phyloP scores from a whole-genome alignment of 345 rosid species.

The Salix dunnii region DNA sequence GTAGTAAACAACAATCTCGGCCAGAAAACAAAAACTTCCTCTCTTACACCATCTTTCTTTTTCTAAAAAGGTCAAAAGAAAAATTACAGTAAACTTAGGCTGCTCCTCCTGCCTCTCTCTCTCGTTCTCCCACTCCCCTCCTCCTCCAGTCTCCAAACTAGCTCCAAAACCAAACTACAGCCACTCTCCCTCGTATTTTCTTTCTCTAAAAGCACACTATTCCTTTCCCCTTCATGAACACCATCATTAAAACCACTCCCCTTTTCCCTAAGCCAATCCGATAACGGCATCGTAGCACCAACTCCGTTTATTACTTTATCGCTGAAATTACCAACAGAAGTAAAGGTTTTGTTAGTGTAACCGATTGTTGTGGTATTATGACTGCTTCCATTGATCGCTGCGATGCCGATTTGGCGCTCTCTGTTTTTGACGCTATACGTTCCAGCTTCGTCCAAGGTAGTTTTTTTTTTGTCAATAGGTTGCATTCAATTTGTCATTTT shows the following conservation, averaged over 20 bases:
- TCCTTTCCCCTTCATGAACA: neutral
- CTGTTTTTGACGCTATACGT: conserved; percentile 88
- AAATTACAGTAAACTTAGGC: neutral
- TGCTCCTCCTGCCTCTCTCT: conserved; percentile 8
- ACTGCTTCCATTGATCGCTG: conserved; percentile 59
- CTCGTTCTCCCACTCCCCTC: conserved; percentile 43
- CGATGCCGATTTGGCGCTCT: conserved; percentile 72
- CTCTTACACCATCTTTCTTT: neutral
- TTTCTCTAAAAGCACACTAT: neutral
- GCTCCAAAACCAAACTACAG: conserved; percentile 2
- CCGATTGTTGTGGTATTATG: conserved; percentile 57
- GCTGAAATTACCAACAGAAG: conserved; percentile 23
- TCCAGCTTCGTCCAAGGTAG: conserved; percentile 75
- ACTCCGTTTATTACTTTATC: conserved; percentile 33
- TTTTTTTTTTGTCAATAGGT: neutral
- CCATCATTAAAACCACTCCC: conserved; percentile 26
- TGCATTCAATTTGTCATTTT: neutral
- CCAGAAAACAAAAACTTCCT: neutral
- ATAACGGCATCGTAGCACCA: conserved; percentile 22
- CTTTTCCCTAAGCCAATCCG: conserved; percentile 29
- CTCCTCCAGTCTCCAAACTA: conserved; percentile 21
- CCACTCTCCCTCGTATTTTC: conserved; percentile 29
- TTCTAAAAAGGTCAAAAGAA: neutral
- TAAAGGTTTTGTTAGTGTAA: conserved; percentile 44
- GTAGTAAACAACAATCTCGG: too few relatives aligned